Base-by-base conservation (phyloP, 257 asterid genomes). In the Knoxia roxburghii region DNA sequence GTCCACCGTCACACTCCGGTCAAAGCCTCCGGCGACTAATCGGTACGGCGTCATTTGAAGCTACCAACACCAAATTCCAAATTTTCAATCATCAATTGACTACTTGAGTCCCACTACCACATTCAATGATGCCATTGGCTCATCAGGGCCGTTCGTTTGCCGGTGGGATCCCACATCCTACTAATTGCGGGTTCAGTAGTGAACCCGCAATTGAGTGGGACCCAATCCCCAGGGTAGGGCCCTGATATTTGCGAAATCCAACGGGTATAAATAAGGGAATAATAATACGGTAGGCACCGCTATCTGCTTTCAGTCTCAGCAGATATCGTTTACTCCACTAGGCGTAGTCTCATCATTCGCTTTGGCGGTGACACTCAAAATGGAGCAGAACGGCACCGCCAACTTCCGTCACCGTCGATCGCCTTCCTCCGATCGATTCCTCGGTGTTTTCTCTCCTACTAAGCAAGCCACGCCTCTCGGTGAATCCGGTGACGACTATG, bases 361-460 rank as follows among this genome's bases (percentile, higher is more conserved):
- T 58, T 21, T 29, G 32, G 67, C 24, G 21, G 39, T 41, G 60
- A 27, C 67, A 14, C 49, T 49, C 27, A 9, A 35, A 55, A 88
- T 88, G 95, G 90, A 86, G 9, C 86, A 69, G 60, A 82, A 73
- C 81, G 77, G 76, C 64, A 70, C 43, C 79, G 72, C 35, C 23
- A 71, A 32, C 46, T 75, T 66, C 76, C 89, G 88, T 68, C 88
- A 82, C 68, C 86, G 89, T 27, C 83, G 83, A 17, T 81, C 91
- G 9, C 86, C 89, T 0, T 82, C 93, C 18, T 76, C 90, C 70
- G 91, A 86, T 55, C 79, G 96, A 18, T 86, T 86, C 61, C 80
- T 88, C 66, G 79, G 65, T 49, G 88, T 86, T 14, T 86, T 84
- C 82, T 86, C 89, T n/a, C 91, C 91, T 14, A 86, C 96, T 6